These are phyloP conservation scores for Brassica napus DNA, from an alignment of 345 rosid genomes.

Conservation along the genomic window Da-Ae NC_063446.1:23881501-23882000, in stretches of 20 bases:
- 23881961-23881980: conserved; percentile 73
- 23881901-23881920: conserved; percentile 43
- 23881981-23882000: conserved; percentile 60
- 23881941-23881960: conserved; percentile 77
- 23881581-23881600: conserved; percentile 36
- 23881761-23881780: conserved; percentile 57
- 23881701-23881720: conserved; percentile 64
- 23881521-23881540: conserved; percentile 11
- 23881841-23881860: neutral
- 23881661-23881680: conserved; percentile 38
- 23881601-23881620: conserved; percentile 16
- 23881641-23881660: conserved; percentile 35
- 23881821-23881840: conserved; percentile 43
- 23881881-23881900: neutral
- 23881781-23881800: conserved; percentile 56
- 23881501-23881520: neutral
- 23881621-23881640: conserved; percentile 23
- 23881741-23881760: conserved; percentile 82
- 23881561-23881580: conserved; percentile 48
- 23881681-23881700: conserved; percentile 29
- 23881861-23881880: neutral
- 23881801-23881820: conserved; percentile 86
- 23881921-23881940: conserved; percentile 78
- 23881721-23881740: conserved; percentile 84
- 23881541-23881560: neutral